Conservation (phyloP, 352 stramenopile species). For the Achlya hypogyna region DNA sequence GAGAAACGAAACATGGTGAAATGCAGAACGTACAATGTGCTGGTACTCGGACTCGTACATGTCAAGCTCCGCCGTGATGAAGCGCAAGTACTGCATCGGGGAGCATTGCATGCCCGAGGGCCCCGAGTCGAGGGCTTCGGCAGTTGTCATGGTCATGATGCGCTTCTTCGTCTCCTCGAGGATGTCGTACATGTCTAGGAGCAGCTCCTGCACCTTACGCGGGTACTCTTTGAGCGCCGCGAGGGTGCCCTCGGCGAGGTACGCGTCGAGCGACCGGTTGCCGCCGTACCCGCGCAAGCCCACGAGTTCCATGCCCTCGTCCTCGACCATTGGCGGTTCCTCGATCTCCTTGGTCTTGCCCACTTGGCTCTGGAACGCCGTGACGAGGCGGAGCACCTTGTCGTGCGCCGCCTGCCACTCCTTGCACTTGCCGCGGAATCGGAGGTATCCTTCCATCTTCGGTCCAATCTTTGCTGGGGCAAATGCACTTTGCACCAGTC, state of each 20-base stretch:
- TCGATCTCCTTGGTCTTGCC: not conserved
- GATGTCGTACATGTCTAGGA: constrained; percentile 51
- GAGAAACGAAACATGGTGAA: not conserved
- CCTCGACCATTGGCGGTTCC: not conserved
- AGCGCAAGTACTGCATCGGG: constrained; percentile 58
- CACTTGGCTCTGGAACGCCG: constrained; percentile 13
- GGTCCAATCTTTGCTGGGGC: not conserved
- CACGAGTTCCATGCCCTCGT: not conserved
- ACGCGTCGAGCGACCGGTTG: constrained; percentile 42
- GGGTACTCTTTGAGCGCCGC: constrained; percentile 43
- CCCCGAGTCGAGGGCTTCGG: not conserved
- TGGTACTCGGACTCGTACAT: constrained; percentile 76
- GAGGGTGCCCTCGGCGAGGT: constrained; percentile 57
- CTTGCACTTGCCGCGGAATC: constrained; percentile 20
- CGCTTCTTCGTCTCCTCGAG: constrained; percentile 30
- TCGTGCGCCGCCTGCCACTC: constrained; percentile 16
- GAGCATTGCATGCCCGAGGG: constrained; percentile 23
- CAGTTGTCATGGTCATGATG: constrained; percentile 24
- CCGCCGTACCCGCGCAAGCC: not conserved
- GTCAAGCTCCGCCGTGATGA: constrained; percentile 51
- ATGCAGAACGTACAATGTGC: constrained; percentile 44
- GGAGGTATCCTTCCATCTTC: constrained; percentile 19
- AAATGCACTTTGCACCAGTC: too few relatives aligned
- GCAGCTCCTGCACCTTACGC: constrained; percentile 37
- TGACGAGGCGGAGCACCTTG: not conserved